Percentiles rank a stretch among this genome's conserved stretches.
Evolutionary conservation across 495 filamentous ascomycete species (phyloP).

Genomic region (Aspergillus affinis): DNA sequence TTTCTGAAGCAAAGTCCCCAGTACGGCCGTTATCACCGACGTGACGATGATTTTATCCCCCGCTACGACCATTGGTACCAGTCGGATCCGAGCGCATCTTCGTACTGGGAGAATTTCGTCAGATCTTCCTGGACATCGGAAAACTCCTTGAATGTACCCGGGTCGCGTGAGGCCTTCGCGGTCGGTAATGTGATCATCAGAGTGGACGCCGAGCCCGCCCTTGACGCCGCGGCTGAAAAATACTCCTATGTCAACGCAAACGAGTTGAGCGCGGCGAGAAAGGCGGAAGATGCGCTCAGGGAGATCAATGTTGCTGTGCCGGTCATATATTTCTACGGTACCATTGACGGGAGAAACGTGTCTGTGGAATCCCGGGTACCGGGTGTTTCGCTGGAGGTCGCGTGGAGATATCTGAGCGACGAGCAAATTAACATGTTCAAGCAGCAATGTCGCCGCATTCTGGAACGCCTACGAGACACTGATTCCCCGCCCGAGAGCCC

Average conservation of each 20-base stretch:
- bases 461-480: conserved; percentile 28
- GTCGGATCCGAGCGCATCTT: conserved; percentile 27
- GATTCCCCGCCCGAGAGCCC: conserved; percentile 30
- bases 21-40: conserved; percentile 44
- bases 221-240: conserved; percentile 26
- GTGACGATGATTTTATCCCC: conserved; percentile 41
- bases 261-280: conserved; percentile 38
- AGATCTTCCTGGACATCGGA: conserved; percentile 32
- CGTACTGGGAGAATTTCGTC: conserved; percentile 40
- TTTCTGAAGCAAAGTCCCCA: conserved; percentile 36
- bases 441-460: conserved; percentile 37
- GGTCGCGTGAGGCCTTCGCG: conserved; percentile 36
- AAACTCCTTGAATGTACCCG: conserved; percentile 36
- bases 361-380: conserved; percentile 45
- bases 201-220: conserved; percentile 33
- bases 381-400: conserved; percentile 44
- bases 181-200: conserved; percentile 41
- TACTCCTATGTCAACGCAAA: conserved; percentile 62
- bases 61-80: conserved; percentile 36
- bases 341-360: conserved; percentile 40
- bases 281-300: conserved; percentile 36
- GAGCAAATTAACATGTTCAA: conserved; percentile 37
- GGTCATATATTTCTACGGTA: conserved; percentile 40
- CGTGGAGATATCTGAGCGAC: conserved; percentile 39
- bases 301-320: conserved; percentile 39